Evolutionary conservation across 2,329 filamentous ascomycete species (phyloP).

Genomic region (Dryadomyces quercivorus): DNA sequence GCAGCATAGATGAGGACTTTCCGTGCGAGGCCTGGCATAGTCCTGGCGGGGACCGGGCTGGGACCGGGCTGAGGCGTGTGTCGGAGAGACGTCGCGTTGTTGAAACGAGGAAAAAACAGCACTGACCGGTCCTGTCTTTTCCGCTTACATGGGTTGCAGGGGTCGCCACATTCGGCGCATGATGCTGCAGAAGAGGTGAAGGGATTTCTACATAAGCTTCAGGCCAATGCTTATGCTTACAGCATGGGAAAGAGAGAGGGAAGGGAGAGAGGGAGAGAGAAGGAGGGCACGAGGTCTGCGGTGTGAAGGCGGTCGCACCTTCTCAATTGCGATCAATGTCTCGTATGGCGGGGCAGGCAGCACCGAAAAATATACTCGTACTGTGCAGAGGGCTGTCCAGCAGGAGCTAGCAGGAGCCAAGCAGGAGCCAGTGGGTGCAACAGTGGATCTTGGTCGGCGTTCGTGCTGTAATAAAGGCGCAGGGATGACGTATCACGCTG

Average conservation of each 20-base stretch:
- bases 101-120: not conserved
- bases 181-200: not conserved
- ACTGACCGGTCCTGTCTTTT: not conserved
- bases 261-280: not conserved
- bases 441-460: not conserved
- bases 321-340: not conserved
- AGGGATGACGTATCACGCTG: not conserved
- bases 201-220: not conserved
- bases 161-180: not conserved
- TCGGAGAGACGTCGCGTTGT: not conserved
- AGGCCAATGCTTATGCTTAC: not conserved
- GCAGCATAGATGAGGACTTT: constrained; percentile 73
- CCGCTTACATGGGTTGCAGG: not conserved
- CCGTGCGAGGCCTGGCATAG: constrained; percentile 66
- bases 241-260: not conserved
- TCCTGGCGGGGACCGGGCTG: not conserved
- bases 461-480: not conserved
- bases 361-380: not conserved
- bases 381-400: not conserved
- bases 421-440: not conserved
- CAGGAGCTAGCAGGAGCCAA: not conserved
- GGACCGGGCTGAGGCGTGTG: not conserved
- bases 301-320: constrained; percentile 9
- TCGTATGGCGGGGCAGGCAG: constrained; percentile 1
- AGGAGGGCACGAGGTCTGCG: not conserved